A percentile compares a stretch with the other conserved stretches of the same genome.
These are phyloP conservation scores for Fusarium guadeloupense DNA, from an alignment of 2,329 filamentous ascomycete genomes.

Conservation along the genomic window DNA sequence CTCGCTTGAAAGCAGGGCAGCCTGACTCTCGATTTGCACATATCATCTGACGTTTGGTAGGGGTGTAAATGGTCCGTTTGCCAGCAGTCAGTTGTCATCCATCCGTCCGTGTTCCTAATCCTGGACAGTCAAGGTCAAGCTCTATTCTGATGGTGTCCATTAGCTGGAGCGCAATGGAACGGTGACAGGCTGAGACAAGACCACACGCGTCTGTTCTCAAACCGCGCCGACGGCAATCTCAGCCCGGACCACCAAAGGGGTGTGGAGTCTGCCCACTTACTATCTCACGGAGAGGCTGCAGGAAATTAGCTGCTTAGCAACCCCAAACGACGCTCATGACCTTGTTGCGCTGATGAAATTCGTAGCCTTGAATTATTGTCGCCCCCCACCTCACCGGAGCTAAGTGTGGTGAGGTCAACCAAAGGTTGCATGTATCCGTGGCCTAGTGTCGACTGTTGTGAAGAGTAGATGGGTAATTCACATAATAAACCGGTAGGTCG, in stretches of 20 bases:
- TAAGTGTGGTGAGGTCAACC: slow-evolving; percentile 22
- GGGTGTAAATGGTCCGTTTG: slow-evolving; percentile 22
- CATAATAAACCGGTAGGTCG: slow-evolving; percentile 10
- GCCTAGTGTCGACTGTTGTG: not conserved
- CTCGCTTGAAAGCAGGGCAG: slow-evolving; percentile 24
- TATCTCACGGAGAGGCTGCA: slow-evolving; percentile 31
- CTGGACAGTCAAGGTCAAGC: slow-evolving; percentile 19
- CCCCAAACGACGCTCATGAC: slow-evolving; percentile 24
- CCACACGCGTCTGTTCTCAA: slow-evolving; percentile 38
- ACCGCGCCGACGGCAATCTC: slow-evolving; percentile 43
- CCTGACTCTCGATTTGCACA: slow-evolving; percentile 6
- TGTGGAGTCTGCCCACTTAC: slow-evolving; percentile 10
- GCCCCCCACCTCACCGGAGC: slow-evolving; percentile 39
- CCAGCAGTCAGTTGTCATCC: slow-evolving; percentile 14
- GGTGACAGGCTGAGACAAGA: slow-evolving; percentile 42
- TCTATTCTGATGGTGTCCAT: slow-evolving; percentile 12
- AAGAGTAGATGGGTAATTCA: not conserved
- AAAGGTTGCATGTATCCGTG: too few species aligned
- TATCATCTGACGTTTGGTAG: not conserved
- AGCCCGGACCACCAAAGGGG: slow-evolving; percentile 36
- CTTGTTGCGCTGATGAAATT: slow-evolving; percentile 35
- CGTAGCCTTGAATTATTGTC: slow-evolving; percentile 20
- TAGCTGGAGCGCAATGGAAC: slow-evolving; percentile 38
- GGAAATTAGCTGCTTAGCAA: slow-evolving; percentile 31
- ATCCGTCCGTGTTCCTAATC: slow-evolving; percentile 5